Evolutionary conservation across 164 flowering plant genomes (phyloP).

Genomic region (Vitis rotundifolia): DNA sequence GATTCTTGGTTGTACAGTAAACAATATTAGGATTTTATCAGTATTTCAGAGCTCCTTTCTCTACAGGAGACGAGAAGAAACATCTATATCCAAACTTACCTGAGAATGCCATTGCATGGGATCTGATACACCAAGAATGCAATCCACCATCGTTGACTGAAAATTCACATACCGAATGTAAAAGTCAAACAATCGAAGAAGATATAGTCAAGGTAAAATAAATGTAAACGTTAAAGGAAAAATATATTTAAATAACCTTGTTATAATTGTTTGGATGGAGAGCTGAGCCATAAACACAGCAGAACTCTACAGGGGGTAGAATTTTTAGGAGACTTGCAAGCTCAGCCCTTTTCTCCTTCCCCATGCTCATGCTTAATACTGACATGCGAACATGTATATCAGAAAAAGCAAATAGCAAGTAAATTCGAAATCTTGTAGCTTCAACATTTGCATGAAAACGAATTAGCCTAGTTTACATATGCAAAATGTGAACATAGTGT

Average conservation of each 20-base stretch:
- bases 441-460: background rate
- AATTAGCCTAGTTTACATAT: background rate
- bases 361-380: conserved; percentile 24
- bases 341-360: conserved; percentile 25
- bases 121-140: conserved; percentile 84
- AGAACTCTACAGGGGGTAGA: conserved; percentile 84
- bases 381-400: background rate
- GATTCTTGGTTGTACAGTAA: conserved; percentile 49
- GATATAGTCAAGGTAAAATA: background rate
- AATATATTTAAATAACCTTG: conserved; percentile 41
- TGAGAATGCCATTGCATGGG: conserved; percentile 89
- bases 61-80: background rate
- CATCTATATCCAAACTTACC: conserved; percentile 33
- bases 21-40: conserved; percentile 7
- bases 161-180: conserved; percentile 3
- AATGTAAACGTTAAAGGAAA: background rate
- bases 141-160: conserved; percentile 79
- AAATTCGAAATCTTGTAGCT: background rate
- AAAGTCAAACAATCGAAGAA: background rate
- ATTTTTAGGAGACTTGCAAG: conserved; percentile 45
- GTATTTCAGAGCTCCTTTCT: background rate
- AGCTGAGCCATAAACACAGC: conserved; percentile 86
- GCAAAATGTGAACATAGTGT: too few species aligned
- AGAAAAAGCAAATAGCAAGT: background rate
- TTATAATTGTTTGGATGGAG: conserved; percentile 73